Evolutionary conservation across 208 protist species (phyloP).

Genomic region (Phytomonas serpens): DNA sequence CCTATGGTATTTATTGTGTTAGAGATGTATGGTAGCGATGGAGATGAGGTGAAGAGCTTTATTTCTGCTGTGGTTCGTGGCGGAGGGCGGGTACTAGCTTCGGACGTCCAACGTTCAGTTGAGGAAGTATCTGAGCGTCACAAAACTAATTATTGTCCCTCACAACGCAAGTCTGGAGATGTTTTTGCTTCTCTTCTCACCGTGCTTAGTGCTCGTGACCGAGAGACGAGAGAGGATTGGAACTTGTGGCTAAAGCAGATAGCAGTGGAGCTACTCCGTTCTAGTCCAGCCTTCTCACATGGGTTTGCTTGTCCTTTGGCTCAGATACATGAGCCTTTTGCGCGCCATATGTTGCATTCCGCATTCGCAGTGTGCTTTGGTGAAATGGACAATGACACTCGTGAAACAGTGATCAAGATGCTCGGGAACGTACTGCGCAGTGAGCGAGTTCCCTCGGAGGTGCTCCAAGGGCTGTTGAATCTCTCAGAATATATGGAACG

Average conservation of each 20-base stretch:
- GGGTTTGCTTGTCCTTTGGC: constrained; percentile 65
- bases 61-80: constrained; percentile 26
- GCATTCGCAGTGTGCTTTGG: constrained; percentile 83
- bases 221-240: constrained; percentile 75
- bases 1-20: constrained; percentile 66
- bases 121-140: constrained; percentile 17
- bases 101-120: constrained; percentile 15
- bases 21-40: constrained; percentile 45
- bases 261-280: constrained; percentile 75
- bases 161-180: constrained; percentile 16
- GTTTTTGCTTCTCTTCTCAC: constrained; percentile 46
- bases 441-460: constrained; percentile 72
- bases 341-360: constrained; percentile 81
- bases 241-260: constrained; percentile 75
- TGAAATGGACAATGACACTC: constrained; percentile 56
- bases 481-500: constrained; percentile 97
- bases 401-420: constrained; percentile 37
- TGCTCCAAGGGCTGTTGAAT: constrained; percentile 94
- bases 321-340: constrained; percentile 81
- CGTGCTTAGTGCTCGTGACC: constrained; percentile 41
- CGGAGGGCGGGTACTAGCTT: constrained; percentile 35
- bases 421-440: constrained; percentile 67
- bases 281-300: constrained; percentile 70
- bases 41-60: constrained; percentile 29
- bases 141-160: neutral